Evolutionary conservation across 768 basidiomycete genomes (phyloP).

Genomic region (Pilatotrama ljubarskyi): DNA sequence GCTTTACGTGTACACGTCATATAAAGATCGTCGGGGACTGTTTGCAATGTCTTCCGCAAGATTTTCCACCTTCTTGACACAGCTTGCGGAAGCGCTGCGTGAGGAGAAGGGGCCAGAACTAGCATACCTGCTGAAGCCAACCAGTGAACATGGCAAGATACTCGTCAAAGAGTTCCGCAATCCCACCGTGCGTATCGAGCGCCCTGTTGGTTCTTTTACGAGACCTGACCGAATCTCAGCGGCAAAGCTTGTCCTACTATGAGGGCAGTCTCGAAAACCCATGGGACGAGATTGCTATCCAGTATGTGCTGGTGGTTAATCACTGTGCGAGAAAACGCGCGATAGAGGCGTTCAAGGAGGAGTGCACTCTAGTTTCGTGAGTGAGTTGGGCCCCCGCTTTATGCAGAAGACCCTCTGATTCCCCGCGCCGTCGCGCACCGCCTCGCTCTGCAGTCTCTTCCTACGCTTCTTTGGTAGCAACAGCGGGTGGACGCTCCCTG

Average conservation of each 20-base stretch:
- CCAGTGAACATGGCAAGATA: slow-evolving; percentile 75
- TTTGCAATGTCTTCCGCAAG: slow-evolving; percentile 33
- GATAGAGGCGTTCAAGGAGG: slow-evolving; percentile 78
- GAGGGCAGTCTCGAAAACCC: slow-evolving; percentile 67
- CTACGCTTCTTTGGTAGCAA: slow-evolving; percentile 78
- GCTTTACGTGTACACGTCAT: no score
- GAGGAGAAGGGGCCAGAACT: slow-evolving; percentile 68
- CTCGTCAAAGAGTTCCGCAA: slow-evolving; percentile 72
- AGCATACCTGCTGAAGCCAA: slow-evolving; percentile 74
- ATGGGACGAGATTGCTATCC: slow-evolving; percentile 86
- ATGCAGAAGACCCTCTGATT: slow-evolving; percentile 14
- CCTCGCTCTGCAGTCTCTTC: slow-evolving; percentile 53
- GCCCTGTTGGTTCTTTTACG: not conserved
- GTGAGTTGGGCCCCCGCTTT: slow-evolving; percentile 32
- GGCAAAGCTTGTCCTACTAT: slow-evolving; percentile 42
- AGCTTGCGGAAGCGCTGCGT: slow-evolving; percentile 60
- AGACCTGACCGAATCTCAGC: not conserved
- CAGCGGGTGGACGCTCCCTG: slow-evolving; percentile 84
- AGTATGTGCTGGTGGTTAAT: slow-evolving; percentile 75
- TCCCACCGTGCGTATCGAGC: slow-evolving; percentile 39
- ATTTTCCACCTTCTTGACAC: slow-evolving; percentile 59
- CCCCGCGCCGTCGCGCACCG: not conserved
- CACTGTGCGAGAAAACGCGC: slow-evolving; percentile 67
- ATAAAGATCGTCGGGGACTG: no score
- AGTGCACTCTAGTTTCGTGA: slow-evolving; percentile 73